phyloP scores from a whole-genome alignment of 2,329 filamentous ascomycete genomes.

The Colletotrichum sp. region DNA sequence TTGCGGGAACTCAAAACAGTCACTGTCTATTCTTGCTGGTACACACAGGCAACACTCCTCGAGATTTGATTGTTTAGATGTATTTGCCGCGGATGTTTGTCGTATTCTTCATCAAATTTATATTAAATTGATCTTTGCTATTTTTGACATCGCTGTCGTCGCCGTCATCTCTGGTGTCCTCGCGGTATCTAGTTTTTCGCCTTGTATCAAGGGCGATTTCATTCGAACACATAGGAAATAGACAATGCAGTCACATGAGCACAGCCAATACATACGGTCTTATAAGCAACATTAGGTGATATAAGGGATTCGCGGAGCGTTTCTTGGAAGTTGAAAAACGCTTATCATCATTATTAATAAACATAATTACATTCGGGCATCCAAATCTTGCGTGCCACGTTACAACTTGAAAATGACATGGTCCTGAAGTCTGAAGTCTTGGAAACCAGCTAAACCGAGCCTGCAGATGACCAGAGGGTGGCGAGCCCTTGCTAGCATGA shows the following conservation, averaged over 20 bases:
- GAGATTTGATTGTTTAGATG: not conserved
- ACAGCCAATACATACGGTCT: not conserved
- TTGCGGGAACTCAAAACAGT: not conserved
- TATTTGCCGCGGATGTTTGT: not conserved
- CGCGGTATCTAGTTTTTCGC: not conserved
- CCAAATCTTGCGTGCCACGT: not conserved
- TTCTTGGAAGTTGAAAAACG: not conserved
- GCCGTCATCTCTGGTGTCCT: not conserved
- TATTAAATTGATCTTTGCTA: not conserved
- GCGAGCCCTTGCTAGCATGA: not conserved
- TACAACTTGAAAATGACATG: not conserved
- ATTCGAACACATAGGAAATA: not conserved
- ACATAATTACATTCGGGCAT: not conserved
- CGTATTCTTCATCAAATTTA: not conserved
- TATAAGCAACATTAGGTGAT: not conserved
- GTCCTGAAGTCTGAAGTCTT: not conserved
- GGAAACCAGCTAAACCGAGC: not conserved
- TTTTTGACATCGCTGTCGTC: not conserved
- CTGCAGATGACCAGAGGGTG: not conserved
- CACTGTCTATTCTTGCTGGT: not conserved
- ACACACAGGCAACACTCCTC: not conserved
- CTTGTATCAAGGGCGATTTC: not conserved
- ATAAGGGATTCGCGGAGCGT: not conserved
- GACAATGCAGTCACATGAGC: not conserved
- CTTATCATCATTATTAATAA: not conserved